phyloP scores from a whole-genome alignment of 2,329 filamentous ascomycete genomes.

The Fusarium sp. region DNA sequence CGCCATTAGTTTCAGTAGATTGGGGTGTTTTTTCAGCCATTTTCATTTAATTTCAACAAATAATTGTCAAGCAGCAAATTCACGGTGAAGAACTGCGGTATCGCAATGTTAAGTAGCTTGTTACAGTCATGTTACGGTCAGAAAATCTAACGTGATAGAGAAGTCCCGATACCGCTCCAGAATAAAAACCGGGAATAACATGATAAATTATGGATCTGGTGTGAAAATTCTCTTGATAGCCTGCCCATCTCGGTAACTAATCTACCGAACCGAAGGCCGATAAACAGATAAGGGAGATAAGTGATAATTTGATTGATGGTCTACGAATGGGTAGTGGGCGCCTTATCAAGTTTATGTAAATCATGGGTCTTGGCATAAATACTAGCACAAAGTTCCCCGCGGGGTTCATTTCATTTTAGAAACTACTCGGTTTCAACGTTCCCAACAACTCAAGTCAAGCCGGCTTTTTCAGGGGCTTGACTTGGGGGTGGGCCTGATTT shows the following conservation, averaged over 20 bases:
- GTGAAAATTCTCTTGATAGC: constrained; percentile 2
- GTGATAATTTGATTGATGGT: neutral
- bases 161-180: neutral
- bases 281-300: neutral
- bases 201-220: neutral
- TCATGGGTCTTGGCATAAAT: neutral
- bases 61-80: too few relatives aligned
- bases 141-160: neutral
- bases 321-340: neutral
- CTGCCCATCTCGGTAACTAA: neutral
- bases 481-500: too few relatives aligned
- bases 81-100: neutral
- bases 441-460: too few relatives aligned
- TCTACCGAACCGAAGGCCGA: neutral
- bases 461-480: too few relatives aligned
- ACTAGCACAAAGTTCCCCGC: neutral
- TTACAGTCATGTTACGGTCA: neutral
- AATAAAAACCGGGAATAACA: neutral
- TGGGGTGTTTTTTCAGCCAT: neutral
- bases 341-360: neutral
- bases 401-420: too few relatives aligned
- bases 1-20: neutral
- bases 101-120: neutral
- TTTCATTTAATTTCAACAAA: neutral
- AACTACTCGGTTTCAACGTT: too few relatives aligned